Base-by-base conservation (phyloP, 257 asterid species). In the Leonotis leonurus region DNA sequence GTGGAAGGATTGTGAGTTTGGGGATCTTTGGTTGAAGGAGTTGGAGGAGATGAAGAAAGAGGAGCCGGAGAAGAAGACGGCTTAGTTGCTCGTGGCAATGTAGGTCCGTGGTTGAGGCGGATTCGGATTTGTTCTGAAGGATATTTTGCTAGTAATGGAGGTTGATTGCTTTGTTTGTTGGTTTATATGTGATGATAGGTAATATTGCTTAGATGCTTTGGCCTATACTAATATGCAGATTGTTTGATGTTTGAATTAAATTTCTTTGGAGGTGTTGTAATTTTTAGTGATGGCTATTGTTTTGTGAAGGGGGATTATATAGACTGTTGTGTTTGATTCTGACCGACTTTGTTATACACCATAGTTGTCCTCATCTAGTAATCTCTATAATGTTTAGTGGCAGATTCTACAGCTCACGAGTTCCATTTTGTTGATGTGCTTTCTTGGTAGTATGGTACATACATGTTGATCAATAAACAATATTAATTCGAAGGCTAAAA, bases 1-100 rank as follows among this genome's bases (percentile, higher is more conserved):
- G 39, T 90, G 95, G 92, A 90, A 81, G 75, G 92, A 87, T 73
- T 90, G 97, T 17, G 93, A 83, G 70, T 90, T 90, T 74, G 95
- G 84, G 21, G 89, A 81, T 66, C 64, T 90, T 36, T 90, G 97
- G 97, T 68, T 90, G 80, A 78, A 76, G 54, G 95, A 87, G 72
- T 74, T 87, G 78, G 86, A 83, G 44, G 97, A 83, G 68, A 81
- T 49, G 20, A 60, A 81, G 64, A 71, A 75, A 71, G 66, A 51
- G 73, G 66, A 51, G 8, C 7, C 46, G 3, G 74, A 17, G 69
- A 68, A 72, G 85, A 73, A 75, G 65, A 56, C 6, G 33, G 74
- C 10, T 53, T 16, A n/a, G 39, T 64, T 55, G 65, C 44, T 21
- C 5, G 5, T 12, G 25, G 8, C 27, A 9, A 32, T 16, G 56